A percentile compares a stretch with the other conserved stretches of the same genome.
Conservation (phyloP, 2,329 filamentous ascomycete genomes). For the Beauveria caledonica region DNA sequence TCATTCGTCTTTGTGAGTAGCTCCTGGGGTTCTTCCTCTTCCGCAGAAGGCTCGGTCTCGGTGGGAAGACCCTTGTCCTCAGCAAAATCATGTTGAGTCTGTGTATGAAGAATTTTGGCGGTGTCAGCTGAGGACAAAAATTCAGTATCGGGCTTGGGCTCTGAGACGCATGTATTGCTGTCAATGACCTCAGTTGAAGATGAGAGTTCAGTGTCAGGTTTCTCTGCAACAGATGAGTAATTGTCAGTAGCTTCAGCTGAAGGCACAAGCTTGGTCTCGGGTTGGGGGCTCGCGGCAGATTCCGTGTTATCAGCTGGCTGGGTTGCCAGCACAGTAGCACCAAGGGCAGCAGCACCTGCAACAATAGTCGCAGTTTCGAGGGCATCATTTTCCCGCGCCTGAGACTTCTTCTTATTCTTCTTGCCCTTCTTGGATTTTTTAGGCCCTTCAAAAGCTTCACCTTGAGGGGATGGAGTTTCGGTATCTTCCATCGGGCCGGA, state of each 20-base stretch:
- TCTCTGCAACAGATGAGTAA: not conserved
- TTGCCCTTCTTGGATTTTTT: constrained; percentile 18
- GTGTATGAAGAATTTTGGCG: not conserved
- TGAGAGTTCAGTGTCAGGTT: not conserved
- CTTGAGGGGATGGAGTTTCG: not conserved
- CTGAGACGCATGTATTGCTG: too few relatives aligned
- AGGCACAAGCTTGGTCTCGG: not conserved
- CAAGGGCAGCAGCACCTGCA: not conserved
- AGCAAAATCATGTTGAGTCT: not conserved
- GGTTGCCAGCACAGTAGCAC: not conserved
- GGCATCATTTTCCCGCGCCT: constrained; percentile 5
- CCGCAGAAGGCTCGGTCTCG: constrained; percentile 9
- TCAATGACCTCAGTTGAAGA: not conserved
- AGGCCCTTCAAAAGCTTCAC: not conserved
- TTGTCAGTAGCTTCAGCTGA: not conserved
- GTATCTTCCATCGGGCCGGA: not conserved
- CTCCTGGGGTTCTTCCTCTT: constrained; percentile 13
- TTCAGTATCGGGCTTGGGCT: not conserved
- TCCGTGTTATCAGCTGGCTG: not conserved
- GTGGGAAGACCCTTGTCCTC: not conserved
- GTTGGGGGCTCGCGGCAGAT: constrained; percentile 5
- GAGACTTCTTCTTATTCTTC: constrained; percentile 16
- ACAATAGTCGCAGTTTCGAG: not conserved
- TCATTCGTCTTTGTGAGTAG: constrained; percentile 14
- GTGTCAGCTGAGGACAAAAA: not conserved